Conservation (phyloP, 1,284 basidiomycete genomes). For the Microbotryomycetes sp. region DNA sequence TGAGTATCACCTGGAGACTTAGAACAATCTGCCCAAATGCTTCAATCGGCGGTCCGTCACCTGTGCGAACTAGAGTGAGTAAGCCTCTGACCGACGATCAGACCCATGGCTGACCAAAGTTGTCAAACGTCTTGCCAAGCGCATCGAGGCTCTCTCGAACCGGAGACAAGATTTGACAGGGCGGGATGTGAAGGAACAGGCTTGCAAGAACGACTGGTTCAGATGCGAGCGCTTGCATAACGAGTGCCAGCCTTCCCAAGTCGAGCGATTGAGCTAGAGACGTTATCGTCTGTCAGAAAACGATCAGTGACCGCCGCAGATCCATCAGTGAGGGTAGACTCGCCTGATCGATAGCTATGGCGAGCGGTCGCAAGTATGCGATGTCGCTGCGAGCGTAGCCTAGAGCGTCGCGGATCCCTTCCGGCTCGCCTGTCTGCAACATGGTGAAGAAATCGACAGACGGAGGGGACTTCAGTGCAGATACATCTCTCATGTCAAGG, state of each 20-base stretch:
- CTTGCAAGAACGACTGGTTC: constrained; percentile 8
- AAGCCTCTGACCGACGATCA: no score
- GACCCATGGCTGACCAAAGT: constrained; percentile 20
- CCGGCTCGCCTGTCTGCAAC: neutral
- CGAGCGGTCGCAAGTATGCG: no score
- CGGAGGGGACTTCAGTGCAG: neutral
- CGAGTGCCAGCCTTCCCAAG: neutral
- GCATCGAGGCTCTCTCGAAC: constrained; percentile 13
- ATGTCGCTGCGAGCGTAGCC: no score
- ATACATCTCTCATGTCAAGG: neutral
- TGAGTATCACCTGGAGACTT: constrained; percentile 38
- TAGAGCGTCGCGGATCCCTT: no score
- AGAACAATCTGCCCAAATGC: constrained; percentile 42
- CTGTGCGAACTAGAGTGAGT: neutral
- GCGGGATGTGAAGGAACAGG: constrained; percentile 17
- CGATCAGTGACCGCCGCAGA: no score
- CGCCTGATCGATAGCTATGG: no score
- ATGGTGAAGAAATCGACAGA: neutral
- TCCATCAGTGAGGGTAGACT: no score
- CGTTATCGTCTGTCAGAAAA: no score
- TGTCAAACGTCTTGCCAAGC: constrained; percentile 11
- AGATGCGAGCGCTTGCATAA: constrained; percentile 8
- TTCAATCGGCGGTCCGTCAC: constrained; percentile 15
- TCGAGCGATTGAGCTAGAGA: neutral
- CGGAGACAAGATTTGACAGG: constrained; percentile 12